phyloP scores from a whole-genome alignment of 116 monocot species.

The Iris pallida region DNA sequence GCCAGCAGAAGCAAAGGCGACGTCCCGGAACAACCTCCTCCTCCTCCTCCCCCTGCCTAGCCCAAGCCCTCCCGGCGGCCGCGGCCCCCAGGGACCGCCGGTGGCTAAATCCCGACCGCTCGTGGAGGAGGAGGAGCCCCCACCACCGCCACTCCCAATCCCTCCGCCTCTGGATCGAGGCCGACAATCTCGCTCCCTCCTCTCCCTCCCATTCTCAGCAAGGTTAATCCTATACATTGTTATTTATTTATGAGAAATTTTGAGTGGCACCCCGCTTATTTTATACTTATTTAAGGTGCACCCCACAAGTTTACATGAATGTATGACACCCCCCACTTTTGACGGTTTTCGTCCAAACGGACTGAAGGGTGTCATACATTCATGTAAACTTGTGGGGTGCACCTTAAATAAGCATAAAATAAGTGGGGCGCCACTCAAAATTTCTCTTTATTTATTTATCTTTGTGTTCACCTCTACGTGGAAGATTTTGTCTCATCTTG shows the following conservation, averaged over 20 bases:
- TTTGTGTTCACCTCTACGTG: no score
- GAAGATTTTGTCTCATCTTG: no score
- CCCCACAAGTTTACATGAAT: no score
- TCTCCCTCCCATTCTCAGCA: neutral
- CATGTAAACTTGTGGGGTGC: no score
- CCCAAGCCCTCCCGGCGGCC: neutral
- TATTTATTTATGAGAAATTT: no score
- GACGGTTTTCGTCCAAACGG: no score
- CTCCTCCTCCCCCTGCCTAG: neutral
- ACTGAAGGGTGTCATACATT: no score
- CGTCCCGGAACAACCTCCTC: neutral
- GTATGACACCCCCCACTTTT: no score
- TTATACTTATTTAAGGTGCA: no score
- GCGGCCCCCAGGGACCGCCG: conserved; percentile 14
- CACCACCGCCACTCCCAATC: neutral
- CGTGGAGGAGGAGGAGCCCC: neutral
- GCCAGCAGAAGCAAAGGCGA: neutral
- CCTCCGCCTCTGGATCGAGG: conserved; percentile 32
- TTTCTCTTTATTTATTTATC: neutral
- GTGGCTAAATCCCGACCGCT: conserved; percentile 23
- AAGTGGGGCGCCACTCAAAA: no score
- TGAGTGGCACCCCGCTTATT: no score
- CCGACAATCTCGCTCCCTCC: conserved; percentile 4
- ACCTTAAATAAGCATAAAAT: no score
- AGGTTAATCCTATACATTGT: neutral